phyloP scores from a whole-genome alignment of 805 yeast genomes.

The Priceomyces fermenticarens region DNA sequence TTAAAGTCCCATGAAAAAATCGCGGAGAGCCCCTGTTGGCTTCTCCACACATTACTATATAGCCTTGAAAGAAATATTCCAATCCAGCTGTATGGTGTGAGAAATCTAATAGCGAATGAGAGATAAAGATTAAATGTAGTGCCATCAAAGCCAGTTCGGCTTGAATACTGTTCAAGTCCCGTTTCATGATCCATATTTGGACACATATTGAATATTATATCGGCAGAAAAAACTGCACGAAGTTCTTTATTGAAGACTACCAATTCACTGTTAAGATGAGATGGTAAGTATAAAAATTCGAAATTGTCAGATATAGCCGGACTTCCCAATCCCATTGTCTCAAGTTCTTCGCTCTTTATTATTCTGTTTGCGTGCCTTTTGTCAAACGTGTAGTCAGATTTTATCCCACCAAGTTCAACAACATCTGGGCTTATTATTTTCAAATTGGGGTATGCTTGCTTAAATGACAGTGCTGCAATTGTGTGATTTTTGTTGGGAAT shows the following conservation, averaged over 20 bases:
- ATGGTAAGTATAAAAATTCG: constrained; percentile 49
- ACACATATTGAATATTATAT: constrained; percentile 53
- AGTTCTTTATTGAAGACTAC: constrained; percentile 41
- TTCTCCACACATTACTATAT: constrained; percentile 14
- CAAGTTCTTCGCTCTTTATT: constrained; percentile 10
- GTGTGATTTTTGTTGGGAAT: constrained; percentile 60
- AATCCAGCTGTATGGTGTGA: constrained; percentile 38
- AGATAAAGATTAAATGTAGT: constrained; percentile 43
- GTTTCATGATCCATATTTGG: constrained; percentile 1
- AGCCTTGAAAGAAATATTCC: constrained; percentile 23
- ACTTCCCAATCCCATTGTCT: constrained; percentile 27
- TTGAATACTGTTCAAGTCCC: constrained; percentile 34
- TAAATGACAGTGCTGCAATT: constrained; percentile 50
- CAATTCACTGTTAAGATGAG: constrained; percentile 51
- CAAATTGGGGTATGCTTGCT: constrained; percentile 41
- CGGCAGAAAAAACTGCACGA: constrained; percentile 50
- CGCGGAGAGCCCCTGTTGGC: constrained; percentile 20
- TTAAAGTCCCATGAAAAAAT: constrained; percentile 44
- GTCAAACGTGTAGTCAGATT: constrained; percentile 36
- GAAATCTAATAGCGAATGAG: constrained; percentile 35
- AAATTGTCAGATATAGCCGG: constrained; percentile 33
- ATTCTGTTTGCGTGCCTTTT: constrained; percentile 25
- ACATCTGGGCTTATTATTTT: constrained; percentile 48
- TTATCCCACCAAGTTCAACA: constrained; percentile 25
- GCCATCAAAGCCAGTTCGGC: constrained; percentile 39